A percentile compares a stretch with the other conserved stretches of the same genome.
Conservation (phyloP, 768 basidiomycete genomes). For the Tephrocybe rancida region DNA sequence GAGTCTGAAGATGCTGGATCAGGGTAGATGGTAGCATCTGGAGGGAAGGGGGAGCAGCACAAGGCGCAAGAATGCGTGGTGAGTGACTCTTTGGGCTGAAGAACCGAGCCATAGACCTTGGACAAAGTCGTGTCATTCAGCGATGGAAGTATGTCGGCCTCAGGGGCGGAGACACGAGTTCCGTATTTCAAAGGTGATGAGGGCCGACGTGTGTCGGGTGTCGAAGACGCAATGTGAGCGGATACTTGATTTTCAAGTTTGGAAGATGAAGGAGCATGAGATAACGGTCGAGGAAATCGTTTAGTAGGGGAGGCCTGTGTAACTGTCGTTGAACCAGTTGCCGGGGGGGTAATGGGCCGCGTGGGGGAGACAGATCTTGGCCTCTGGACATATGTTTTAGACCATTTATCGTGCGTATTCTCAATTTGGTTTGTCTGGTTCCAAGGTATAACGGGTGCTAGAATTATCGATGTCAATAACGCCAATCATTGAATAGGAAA, state of each 20-base stretch:
- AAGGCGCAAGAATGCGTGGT: constrained; percentile 66
- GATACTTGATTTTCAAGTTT: constrained; percentile 51
- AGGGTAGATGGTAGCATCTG: constrained; percentile 87
- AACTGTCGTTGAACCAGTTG: constrained; percentile 18
- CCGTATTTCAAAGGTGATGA: constrained; percentile 60
- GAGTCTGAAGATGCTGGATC: constrained; percentile 50
- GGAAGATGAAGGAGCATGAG: constrained; percentile 29
- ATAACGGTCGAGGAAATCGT: constrained; percentile 53
- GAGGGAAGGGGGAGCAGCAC: constrained; percentile 67
- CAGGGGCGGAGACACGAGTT: constrained; percentile 52
- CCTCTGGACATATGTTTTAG: constrained; percentile 71
- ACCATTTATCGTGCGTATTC: constrained; percentile 68
- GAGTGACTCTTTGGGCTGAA: constrained; percentile 79
- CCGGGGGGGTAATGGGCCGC: constrained; percentile 27
- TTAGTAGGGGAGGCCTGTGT: constrained; percentile 33
- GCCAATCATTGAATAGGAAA: not conserved
- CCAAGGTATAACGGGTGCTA: constrained; percentile 76
- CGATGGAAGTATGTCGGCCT: constrained; percentile 63
- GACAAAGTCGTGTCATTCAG: constrained; percentile 61
- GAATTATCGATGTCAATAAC: not conserved
- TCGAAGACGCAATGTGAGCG: constrained; percentile 58
- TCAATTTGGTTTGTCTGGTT: constrained; percentile 45
- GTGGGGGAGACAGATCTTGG: constrained; percentile 47
- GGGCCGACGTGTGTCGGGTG: constrained; percentile 45
- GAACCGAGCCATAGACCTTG: constrained; percentile 83